These are phyloP conservation scores for Lojkania enalia DNA, from an alignment of 2,329 filamentous ascomycete species.

Conservation along the genomic window DNA sequence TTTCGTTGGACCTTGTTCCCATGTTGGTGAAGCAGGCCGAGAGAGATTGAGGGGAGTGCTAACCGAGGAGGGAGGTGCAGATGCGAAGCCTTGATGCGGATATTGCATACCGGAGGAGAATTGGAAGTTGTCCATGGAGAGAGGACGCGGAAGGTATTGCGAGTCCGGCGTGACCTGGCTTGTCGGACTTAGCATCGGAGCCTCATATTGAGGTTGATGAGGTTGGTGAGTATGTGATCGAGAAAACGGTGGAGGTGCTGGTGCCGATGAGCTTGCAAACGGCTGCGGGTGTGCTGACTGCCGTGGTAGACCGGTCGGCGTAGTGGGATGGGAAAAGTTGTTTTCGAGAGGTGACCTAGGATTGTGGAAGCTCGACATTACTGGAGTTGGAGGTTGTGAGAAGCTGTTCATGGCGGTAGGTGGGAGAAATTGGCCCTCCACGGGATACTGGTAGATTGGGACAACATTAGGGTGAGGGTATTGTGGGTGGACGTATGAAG, in stretches of 20 bases:
- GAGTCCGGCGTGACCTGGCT: slow-evolving; percentile 18
- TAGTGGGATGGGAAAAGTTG: slow-evolving; percentile 4
- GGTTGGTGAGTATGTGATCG: slow-evolving; percentile 23
- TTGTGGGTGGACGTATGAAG: slow-evolving; percentile 7
- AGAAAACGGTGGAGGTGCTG: slow-evolving; percentile 9
- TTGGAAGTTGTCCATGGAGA: slow-evolving; percentile 33
- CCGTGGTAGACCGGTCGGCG: slow-evolving; percentile 2
- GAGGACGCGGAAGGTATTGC: slow-evolving; percentile 28
- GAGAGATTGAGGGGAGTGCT: slow-evolving; percentile 19
- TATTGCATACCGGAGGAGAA: slow-evolving; percentile 22
- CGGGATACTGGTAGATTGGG: slow-evolving; percentile 15
- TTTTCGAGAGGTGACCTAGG: slow-evolving; percentile 22
- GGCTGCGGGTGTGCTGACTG: neutral
- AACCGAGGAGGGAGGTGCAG: slow-evolving; percentile 29
- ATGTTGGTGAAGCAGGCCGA: slow-evolving; percentile 33
- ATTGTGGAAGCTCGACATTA: slow-evolving; percentile 21
- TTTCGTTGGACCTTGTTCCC: slow-evolving; percentile 31
- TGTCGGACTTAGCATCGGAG: slow-evolving; percentile 29
- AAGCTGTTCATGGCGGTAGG: slow-evolving; percentile 20
- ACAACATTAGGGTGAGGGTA: slow-evolving; percentile 10
- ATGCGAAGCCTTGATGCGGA: slow-evolving; percentile 27
- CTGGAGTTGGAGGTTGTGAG: slow-evolving; percentile 34
- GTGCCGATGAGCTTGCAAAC: neutral
- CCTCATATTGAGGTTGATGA: slow-evolving; percentile 24
- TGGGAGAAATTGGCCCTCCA: slow-evolving; percentile 21